Evolutionary conservation across 495 filamentous ascomycete genomes (phyloP), one percentile per base, ranked within the genome.

Genomic region (Alectoria sarmentosa): DNA sequence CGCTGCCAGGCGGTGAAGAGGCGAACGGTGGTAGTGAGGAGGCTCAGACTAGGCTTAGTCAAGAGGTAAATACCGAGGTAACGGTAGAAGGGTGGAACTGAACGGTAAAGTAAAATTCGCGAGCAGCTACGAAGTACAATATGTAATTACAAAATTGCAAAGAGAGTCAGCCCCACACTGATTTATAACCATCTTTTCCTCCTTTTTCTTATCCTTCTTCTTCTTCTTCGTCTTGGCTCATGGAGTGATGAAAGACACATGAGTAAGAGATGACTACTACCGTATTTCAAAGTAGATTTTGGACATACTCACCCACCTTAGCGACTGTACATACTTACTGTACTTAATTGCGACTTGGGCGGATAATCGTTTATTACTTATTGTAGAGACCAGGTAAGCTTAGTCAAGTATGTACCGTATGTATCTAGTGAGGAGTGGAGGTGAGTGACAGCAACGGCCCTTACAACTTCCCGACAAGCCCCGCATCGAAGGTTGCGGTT

Each of bases 401-500:
- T n/a, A n/a, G n/a, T n/a, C n/a, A n/a, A n/a, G n/a, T n/a, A n/a
- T n/a, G n/a, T n/a, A n/a, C n/a, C n/a, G n/a, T n/a, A n/a, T n/a
- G n/a, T n/a, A n/a, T n/a, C n/a, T n/a, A n/a, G n/a, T n/a, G n/a
- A n/a, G n/a, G n/a, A n/a, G n/a, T n/a, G n/a, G n/a, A n/a, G n/a
- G n/a, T n/a, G n/a, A n/a, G n/a, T n/a, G n/a, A n/a, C 52, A 55
- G 17, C 52, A 54, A 55, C 52, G 52, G 52, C 15, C 52, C 52
- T 34, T n/a, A 55, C 52, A 55, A 36, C 52, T 55, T 55, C 52
- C 52, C 52, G 52, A 34, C 28, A 34, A 34, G 52, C 52, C 52
- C 52, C 52, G 52, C 52, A 36, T 54, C 26, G 28, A 55, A 55
- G 52, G 52, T 55, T 55, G 30, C 52, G 52, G 52, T 34, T 55